phyloP scores from a whole-genome alignment of 2,329 filamentous ascomycete species.

The Raffaelea albimanens region DNA sequence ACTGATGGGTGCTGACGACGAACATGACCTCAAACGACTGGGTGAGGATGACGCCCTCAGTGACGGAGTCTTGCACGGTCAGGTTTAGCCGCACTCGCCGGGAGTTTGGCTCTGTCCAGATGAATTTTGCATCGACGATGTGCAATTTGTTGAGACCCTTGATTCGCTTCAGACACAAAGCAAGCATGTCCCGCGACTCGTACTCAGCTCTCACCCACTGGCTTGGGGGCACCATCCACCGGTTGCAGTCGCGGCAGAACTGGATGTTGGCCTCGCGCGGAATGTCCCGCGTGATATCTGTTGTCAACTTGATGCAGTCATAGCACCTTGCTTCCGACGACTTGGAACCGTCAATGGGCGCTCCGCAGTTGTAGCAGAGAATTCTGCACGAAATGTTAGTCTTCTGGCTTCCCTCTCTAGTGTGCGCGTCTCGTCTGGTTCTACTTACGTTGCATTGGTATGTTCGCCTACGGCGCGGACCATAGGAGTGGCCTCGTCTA shows the following conservation, averaged over 20 bases:
- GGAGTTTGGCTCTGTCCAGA: slow-evolving; percentile 98
- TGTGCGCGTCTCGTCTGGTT: background rate
- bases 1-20: slow-evolving; percentile 84
- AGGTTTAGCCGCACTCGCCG: slow-evolving; percentile 88
- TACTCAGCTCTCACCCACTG: slow-evolving; percentile 78
- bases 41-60: slow-evolving; percentile 62
- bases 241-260: slow-evolving; percentile 88
- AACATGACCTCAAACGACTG: slow-evolving; percentile 95
- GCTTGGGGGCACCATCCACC: slow-evolving; percentile 79
- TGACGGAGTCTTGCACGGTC: slow-evolving; percentile 69
- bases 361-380: slow-evolving; percentile 95
- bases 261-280: slow-evolving; percentile 84
- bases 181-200: slow-evolving; percentile 87
- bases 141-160: slow-evolving; percentile 79
- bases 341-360: slow-evolving; percentile 84
- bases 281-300: slow-evolving; percentile 87
- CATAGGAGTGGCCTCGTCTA: too few species aligned
- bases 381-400: slow-evolving; percentile 47
- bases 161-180: slow-evolving; percentile 82
- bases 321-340: slow-evolving; percentile 83
- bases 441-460: too few species aligned
- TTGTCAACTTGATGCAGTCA: slow-evolving; percentile 89
- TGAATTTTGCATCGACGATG: slow-evolving; percentile 91
- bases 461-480: too few species aligned
- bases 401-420: background rate